These are phyloP conservation scores for Ogataea ganodermae DNA, from an alignment of 805 yeast genomes.

Conservation along the genomic window DNA sequence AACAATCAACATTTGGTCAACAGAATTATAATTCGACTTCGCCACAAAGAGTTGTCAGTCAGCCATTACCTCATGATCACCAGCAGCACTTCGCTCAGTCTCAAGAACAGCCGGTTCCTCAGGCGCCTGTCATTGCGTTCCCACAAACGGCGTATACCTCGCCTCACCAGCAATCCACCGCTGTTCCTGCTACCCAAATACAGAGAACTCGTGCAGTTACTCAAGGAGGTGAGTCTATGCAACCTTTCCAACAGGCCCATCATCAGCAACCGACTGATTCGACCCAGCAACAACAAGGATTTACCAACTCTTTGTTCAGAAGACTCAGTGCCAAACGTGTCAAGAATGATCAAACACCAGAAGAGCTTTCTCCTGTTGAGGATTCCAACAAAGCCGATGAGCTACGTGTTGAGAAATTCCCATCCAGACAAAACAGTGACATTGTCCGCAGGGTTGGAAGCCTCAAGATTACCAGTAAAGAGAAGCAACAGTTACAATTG, in stretches of 20 bases:
- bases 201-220: slow-evolving; percentile 18
- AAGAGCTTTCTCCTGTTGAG: slow-evolving; percentile 22
- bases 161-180: slow-evolving; percentile 30
- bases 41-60: slow-evolving; percentile 28
- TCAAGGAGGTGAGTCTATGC: slow-evolving; percentile 13
- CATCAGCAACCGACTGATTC: slow-evolving; percentile 23
- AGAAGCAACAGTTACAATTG: slow-evolving; percentile 41
- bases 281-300: slow-evolving; percentile 20
- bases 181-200: slow-evolving; percentile 25
- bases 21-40: slow-evolving; percentile 16
- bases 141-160: slow-evolving; percentile 48
- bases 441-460: slow-evolving; percentile 60
- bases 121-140: slow-evolving; percentile 34
- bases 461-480: slow-evolving; percentile 61
- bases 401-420: slow-evolving; percentile 18
- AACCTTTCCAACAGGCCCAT: slow-evolving; percentile 18
- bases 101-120: slow-evolving; percentile 38
- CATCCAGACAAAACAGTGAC: slow-evolving; percentile 20
- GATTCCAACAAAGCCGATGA: slow-evolving; percentile 8
- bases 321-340: slow-evolving; percentile 35
- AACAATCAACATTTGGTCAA: slow-evolving; percentile 16
- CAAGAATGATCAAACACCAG: slow-evolving; percentile 19
- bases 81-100: slow-evolving; percentile 26
- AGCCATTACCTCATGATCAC: slow-evolving; percentile 27
- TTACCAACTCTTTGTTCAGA: slow-evolving; percentile 34